These are phyloP conservation scores for Eucalyptus globulus DNA, from an alignment of 345 rosid genomes.

Conservation along the genomic window DNA sequence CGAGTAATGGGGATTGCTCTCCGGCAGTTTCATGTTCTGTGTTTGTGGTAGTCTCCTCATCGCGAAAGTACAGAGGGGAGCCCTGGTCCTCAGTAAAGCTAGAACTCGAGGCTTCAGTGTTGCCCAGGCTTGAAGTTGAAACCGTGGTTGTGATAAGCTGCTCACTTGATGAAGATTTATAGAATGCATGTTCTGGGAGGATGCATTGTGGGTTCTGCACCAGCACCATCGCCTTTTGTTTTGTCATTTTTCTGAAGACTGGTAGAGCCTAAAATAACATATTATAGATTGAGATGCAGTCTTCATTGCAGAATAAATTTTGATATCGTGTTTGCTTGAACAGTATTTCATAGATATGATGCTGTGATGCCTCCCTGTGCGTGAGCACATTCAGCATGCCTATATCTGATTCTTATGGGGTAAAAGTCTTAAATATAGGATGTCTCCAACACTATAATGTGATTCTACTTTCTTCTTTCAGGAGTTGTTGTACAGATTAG, in stretches of 20 bases:
- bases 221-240: neutral
- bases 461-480: neutral
- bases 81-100: slow-evolving; percentile 1
- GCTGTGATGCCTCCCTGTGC: neutral
- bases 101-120: slow-evolving; percentile 5
- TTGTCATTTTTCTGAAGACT: neutral
- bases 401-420: neutral
- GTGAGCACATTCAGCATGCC: neutral
- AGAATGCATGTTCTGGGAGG: neutral
- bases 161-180: slow-evolving; percentile 10
- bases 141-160: neutral
- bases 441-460: neutral
- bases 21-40: slow-evolving; percentile 9
- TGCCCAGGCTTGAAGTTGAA: neutral
- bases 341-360: neutral
- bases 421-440: neutral
- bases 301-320: neutral
- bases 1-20: neutral
- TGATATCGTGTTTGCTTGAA: neutral
- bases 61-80: neutral
- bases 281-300: neutral
- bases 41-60: slow-evolving; percentile 3
- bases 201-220: slow-evolving; percentile 1
- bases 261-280: slow-evolving; percentile 5
- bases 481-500: neutral